Base-by-base conservation (phyloP, 306 rosid species). In the Aeschynomene evenia region DNA sequence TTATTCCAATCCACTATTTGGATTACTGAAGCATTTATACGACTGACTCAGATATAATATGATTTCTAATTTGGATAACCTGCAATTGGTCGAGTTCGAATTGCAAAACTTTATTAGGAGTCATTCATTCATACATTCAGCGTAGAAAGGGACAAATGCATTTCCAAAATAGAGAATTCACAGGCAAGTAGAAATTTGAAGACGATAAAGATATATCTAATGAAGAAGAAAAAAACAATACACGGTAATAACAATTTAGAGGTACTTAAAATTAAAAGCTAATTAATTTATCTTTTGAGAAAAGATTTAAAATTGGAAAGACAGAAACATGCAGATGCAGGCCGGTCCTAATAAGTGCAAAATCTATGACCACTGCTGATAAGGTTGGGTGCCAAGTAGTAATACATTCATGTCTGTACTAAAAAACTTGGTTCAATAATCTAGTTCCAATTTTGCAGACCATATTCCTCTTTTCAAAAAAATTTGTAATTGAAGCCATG, bases 401-500 rank as follows among this genome's bases (percentile, higher is more conserved):
- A 37, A 63, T 34, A 66, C 59, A 34, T 48, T 26, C 13, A 5
- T 43, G 43, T 34, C 29, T 20, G 36, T 52, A 51, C 75, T 49
- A 77, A 39, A 73, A 37, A 21, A 71, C 56, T 11, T 12, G 67
- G 55, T 49, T 74, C 60, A 78, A 61, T 60, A 82, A 33, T 33
- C 59, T 54, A 74, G 81, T 14, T 36, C 79, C 83, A 28, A 78
- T 26, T 71, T 82, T 78, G 73, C 86, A 71, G 68, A 71, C 8
- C 1, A 54, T 42, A 45, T 37, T 60, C 73, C 42, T 82, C 79
- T 74, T 82, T 66, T 67, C 81, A 62, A 74, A 29, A 55, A 78
- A 66, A 12, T 75, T 78, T 0, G 70, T 75, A 65, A 82, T 48
- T 66, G 81, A 78, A 66, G 42, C 72, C 63, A 61, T 43, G 40